Evolutionary conservation across 2,329 filamentous ascomycete species (phyloP).

Genomic region (Trichophyton verrucosum): DNA sequence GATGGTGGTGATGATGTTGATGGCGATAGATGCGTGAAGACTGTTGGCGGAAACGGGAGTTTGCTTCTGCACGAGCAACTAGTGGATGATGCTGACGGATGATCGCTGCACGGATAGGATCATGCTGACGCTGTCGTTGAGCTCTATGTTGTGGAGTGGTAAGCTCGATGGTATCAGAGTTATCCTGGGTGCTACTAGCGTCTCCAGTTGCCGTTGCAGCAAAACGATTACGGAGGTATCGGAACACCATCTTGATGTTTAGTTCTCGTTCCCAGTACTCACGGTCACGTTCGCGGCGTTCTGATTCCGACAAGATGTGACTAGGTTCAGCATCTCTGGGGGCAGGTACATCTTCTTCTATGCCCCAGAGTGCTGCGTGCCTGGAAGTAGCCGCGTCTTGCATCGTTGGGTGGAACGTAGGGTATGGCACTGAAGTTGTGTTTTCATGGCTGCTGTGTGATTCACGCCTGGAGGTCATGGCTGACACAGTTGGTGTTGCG

Average conservation of each 20-base stretch:
- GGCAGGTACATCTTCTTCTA: slow-evolving; percentile 43
- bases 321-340: slow-evolving; percentile 5
- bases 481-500: neutral
- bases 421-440: slow-evolving; percentile 23
- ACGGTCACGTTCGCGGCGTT: slow-evolving; percentile 41
- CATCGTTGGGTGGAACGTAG: slow-evolving; percentile 41
- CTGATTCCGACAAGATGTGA: slow-evolving; percentile 14
- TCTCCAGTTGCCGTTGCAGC: slow-evolving; percentile 27
- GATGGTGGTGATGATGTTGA: slow-evolving; percentile 17
- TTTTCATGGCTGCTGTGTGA: slow-evolving; percentile 16
- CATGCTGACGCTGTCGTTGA: slow-evolving; percentile 38
- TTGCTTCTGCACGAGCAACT: slow-evolving; percentile 45
- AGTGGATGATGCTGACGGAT: slow-evolving; percentile 85
- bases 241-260: slow-evolving; percentile 83
- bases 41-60: slow-evolving; percentile 33
- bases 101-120: slow-evolving; percentile 66
- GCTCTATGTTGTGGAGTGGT: slow-evolving; percentile 22
- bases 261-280: slow-evolving; percentile 92
- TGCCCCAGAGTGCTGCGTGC: slow-evolving; percentile 53
- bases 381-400: slow-evolving; percentile 26
- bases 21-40: slow-evolving; percentile 30
- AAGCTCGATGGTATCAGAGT: slow-evolving; percentile 24
- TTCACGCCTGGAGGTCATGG: slow-evolving; percentile 12
- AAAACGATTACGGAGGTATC: slow-evolving; percentile 69
- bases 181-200: slow-evolving; percentile 25